Base-by-base conservation (phyloP, 441 rosid species). In the Erysimum pusillum region DNA sequence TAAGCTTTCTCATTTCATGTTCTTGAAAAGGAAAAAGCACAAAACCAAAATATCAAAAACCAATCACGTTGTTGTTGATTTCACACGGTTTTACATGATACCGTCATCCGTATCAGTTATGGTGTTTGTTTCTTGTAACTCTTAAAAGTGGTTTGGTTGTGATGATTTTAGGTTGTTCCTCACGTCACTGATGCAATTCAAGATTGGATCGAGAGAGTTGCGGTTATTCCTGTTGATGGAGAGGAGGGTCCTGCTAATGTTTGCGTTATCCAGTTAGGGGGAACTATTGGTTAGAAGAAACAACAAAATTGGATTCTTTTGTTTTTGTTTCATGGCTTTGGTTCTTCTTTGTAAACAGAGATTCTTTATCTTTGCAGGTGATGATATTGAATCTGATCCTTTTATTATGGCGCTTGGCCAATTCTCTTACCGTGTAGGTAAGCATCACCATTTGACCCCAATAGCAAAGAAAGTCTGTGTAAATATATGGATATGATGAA, bases 181-280 rank as follows among this genome's bases (percentile, higher is more conserved):
- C 99, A 94, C 80, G 57, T 94, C 42, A 94, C 99, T 28, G 96
- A 92, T 85, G 96, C 96, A 69, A 92, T 94, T 84, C 99, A 94
- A 83, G 96, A 90, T 38, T 88, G 99, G 99, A 91, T 94, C 9
- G 97, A 92, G 67, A 82, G 91, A 4, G 96, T 88, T 13, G 97
- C 97, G 1, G 59, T 67, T 76, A 87, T 91, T 58, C 94, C 98
- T 0, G 99, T 94, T 36, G 99, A 94, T 61, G 98, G 92, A 78
- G 36, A 76, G 77, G 90, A 89, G 0, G 93, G 85, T 62, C 86
- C 97, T 31, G 90, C 98, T 36, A 97, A 94, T 86, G 93, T 94
- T 79, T 92, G 99, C 53, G 92, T 94, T 69, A 91, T 94, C 36
- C 98, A 94, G 74, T 83, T 94, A 80, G 99, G 99, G 70, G 99